Evolutionary conservation across 371 early-diverging fungal species (phyloP), one percentile per base, ranked within the genome.

Genomic region (Mitosporidium daphniae): DNA sequence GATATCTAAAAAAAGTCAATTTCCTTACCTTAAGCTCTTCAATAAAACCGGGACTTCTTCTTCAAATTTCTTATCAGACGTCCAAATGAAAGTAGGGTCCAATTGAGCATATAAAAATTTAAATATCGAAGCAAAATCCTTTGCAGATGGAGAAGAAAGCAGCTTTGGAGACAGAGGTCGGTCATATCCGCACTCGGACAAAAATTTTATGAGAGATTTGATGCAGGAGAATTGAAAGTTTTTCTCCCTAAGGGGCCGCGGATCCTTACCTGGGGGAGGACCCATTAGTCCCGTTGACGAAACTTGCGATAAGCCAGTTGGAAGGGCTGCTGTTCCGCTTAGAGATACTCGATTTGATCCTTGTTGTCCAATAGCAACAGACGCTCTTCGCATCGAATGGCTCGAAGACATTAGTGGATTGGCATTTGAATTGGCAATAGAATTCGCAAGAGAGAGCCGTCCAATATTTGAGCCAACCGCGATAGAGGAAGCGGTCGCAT

Each of bases 41-140:
- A 86, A 32, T 16, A 82, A 46, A 3, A 37, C 31, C 13, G 65
- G 53, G 5, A 69, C 65, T 17, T 84, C 84, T 7, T 72, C 73
- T 35, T 78, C 82, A 37, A 74, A 62, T 34, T 53, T 58, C 27
- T 53, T 49, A 7, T 29, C 21, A 30, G 44, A 44, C 31, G 52
- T 72, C 19, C 28, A 28, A 17, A 33, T 39, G 28, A 50, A 69
- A 9, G 40, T 33, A 4, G 68, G 60, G 33, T 74, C 78, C 25
- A 84, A 40, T 38, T 55, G 56, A 3, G 45, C 38, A 39, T 72
- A 73, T 6, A 86, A 38, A 36, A 70, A 80, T 32, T 58, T 65
- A 53, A 91, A 82, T 7, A 80, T 65, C 23, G 43, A 48, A 33
- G 69, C 66, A 41, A 75, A 80, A 22, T 75, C 80, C 46, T 69